phyloP scores from a whole-genome alignment of 2,329 filamentous ascomycete species.

The Dactylellina haptotyla region DNA sequence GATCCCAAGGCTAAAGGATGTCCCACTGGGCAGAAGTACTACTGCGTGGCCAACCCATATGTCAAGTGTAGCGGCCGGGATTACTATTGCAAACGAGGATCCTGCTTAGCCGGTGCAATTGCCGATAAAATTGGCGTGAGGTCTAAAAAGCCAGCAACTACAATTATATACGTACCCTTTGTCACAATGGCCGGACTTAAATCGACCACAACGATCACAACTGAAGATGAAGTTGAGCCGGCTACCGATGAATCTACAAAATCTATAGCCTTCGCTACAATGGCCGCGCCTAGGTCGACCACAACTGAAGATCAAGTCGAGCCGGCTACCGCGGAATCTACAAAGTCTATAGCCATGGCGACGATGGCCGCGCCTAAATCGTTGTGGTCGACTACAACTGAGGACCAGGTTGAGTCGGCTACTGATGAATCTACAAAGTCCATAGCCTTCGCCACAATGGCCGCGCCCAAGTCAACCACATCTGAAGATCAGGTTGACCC shows the following conservation, averaged over 20 bases:
- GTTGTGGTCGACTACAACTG: no score
- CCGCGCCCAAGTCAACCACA: no score
- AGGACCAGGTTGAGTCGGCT: background rate
- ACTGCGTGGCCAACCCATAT: background rate
- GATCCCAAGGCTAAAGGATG: background rate
- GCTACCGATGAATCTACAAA: background rate
- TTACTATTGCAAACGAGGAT: background rate
- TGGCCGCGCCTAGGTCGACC: background rate
- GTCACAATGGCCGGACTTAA: background rate
- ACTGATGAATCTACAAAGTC: background rate
- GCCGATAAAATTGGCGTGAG: slow-evolving; percentile 2
- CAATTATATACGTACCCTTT: background rate
- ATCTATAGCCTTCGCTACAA: background rate
- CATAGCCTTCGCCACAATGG: background rate
- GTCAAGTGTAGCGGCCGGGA: background rate
- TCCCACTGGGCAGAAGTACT: background rate
- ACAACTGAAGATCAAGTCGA: no score
- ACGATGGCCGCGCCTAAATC: no score
- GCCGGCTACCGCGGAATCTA: no score
- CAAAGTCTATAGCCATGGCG: no score
- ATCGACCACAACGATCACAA: background rate
- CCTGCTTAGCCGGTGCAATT: background rate
- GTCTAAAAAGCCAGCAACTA: background rate
- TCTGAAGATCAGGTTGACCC: no score
- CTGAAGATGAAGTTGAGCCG: background rate